Conservation (phyloP, 2,329 filamentous ascomycete species). For the Beauveria caledonica region DNA sequence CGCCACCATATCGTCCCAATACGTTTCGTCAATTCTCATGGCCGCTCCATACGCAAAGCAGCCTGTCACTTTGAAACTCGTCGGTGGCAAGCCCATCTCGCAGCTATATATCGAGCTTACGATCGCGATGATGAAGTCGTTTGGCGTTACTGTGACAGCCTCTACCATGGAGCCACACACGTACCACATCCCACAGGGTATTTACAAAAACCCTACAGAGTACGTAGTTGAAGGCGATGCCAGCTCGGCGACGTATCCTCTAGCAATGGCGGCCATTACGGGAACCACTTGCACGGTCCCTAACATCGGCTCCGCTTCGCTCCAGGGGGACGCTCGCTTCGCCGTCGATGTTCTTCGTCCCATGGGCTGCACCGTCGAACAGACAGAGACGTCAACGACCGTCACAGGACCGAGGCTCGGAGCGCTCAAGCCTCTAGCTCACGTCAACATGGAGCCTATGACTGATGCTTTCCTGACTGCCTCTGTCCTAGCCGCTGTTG, state of each 20-base stretch:
- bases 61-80: slow-evolving; percentile 78
- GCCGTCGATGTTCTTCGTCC: slow-evolving; percentile 81
- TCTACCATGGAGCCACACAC: slow-evolving; percentile 77
- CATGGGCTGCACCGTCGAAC: slow-evolving; percentile 88
- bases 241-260: slow-evolving; percentile 91
- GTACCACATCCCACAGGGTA: slow-evolving; percentile 82
- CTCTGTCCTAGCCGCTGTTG: slow-evolving; percentile 84
- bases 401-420: slow-evolving; percentile 81
- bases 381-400: slow-evolving; percentile 78
- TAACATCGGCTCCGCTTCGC: slow-evolving; percentile 85
- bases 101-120: slow-evolving; percentile 99
- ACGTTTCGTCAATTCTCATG: slow-evolving; percentile 94
- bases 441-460: slow-evolving; percentile 98
- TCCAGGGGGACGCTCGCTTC: slow-evolving; percentile 93
- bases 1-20: slow-evolving; percentile 96
- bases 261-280: slow-evolving; percentile 90
- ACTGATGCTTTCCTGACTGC: slow-evolving; percentile 96
- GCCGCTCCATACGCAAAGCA: slow-evolving; percentile 94
- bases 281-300: slow-evolving; percentile 93
- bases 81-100: slow-evolving; percentile 96
- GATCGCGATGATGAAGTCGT: slow-evolving; percentile 90
- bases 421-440: slow-evolving; percentile 62
- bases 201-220: slow-evolving; percentile 73
- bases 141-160: slow-evolving; percentile 72
- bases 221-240: slow-evolving; percentile 96